Percentiles rank a stretch among this genome's conserved stretches.
phyloP scores from a whole-genome alignment of 2,329 filamentous ascomycete genomes.

The Penicillium sp. region DNA sequence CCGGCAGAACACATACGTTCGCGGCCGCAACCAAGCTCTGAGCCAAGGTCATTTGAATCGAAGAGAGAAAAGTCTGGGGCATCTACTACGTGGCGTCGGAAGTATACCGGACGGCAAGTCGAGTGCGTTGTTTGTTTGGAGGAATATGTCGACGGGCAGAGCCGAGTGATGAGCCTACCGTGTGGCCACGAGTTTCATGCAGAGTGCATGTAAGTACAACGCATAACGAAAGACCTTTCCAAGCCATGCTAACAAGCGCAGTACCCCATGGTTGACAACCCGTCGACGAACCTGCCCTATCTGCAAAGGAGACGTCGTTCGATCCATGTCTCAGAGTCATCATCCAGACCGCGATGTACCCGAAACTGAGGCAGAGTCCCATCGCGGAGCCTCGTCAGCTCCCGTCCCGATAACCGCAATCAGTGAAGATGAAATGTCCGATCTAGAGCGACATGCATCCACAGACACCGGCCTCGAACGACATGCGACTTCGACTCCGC shows the following conservation, averaged over 20 bases:
- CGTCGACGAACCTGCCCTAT: conserved; percentile 96
- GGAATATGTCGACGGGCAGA: conserved; percentile 93
- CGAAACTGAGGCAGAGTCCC: conserved; percentile 49
- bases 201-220: conserved; percentile 88
- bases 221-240: neutral
- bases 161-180: conserved; percentile 92
- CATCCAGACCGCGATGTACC: conserved; percentile 35
- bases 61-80: conserved; percentile 53
- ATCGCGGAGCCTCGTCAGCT: conserved; percentile 56
- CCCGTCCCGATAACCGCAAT: conserved; percentile 52
- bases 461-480: conserved; percentile 39
- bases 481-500: conserved; percentile 38
- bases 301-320: conserved; percentile 95
- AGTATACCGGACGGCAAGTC: conserved; percentile 69
- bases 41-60: conserved; percentile 29
- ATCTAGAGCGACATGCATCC: conserved; percentile 49
- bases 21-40: conserved; percentile 45
- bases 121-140: conserved; percentile 97
- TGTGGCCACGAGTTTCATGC: conserved; percentile 98
- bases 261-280: conserved; percentile 95
- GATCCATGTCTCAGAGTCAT: conserved; percentile 57
- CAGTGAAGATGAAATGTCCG: conserved; percentile 43
- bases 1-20: conserved; percentile 35
- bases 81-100: conserved; percentile 53
- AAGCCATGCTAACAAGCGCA: conserved; percentile 45